These are phyloP conservation scores for Ricinus communis DNA, from an alignment of 345 rosid genomes.

Conservation along the genomic window DNA sequence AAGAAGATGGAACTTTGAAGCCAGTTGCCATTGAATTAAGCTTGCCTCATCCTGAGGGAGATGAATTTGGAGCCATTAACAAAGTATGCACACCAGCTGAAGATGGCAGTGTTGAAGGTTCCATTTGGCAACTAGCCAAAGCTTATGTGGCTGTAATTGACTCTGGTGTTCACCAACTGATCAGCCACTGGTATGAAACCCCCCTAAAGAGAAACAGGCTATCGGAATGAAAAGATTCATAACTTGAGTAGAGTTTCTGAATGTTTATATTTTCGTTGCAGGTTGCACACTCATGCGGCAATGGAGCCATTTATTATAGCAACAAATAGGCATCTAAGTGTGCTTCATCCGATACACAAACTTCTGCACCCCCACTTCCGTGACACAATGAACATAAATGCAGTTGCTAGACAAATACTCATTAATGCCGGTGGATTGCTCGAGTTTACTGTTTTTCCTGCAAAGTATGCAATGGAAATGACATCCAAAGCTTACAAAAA, in stretches of 20 bases:
- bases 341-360: slow-evolving; percentile 43
- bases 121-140: slow-evolving; percentile 84
- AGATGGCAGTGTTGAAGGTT: slow-evolving; percentile 48
- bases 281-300: slow-evolving; percentile 47
- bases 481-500: slow-evolving; percentile 37
- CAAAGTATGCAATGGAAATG: slow-evolving; percentile 42
- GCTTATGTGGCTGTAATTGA: slow-evolving; percentile 86
- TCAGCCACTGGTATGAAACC: slow-evolving; percentile 77
- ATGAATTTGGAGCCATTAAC: slow-evolving; percentile 55
- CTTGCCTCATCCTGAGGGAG: slow-evolving; percentile 70
- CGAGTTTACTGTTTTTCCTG: slow-evolving; percentile 40
- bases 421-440: slow-evolving; percentile 45
- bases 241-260: background rate
- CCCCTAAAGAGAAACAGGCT: too few relatives aligned
- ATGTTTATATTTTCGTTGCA: background rate
- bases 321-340: slow-evolving; percentile 46
- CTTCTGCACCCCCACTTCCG: slow-evolving; percentile 51
- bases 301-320: slow-evolving; percentile 54
- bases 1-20: slow-evolving; percentile 75
- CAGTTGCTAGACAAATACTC: slow-evolving; percentile 34
- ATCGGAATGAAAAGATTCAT: background rate
- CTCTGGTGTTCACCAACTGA: slow-evolving; percentile 85
- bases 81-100: slow-evolving; percentile 73
- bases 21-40: slow-evolving; percentile 84
- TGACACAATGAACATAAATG: slow-evolving; percentile 47